Conservation (phyloP, 1,284 basidiomycete species). For the Pisolithus thermaeus region DNA sequence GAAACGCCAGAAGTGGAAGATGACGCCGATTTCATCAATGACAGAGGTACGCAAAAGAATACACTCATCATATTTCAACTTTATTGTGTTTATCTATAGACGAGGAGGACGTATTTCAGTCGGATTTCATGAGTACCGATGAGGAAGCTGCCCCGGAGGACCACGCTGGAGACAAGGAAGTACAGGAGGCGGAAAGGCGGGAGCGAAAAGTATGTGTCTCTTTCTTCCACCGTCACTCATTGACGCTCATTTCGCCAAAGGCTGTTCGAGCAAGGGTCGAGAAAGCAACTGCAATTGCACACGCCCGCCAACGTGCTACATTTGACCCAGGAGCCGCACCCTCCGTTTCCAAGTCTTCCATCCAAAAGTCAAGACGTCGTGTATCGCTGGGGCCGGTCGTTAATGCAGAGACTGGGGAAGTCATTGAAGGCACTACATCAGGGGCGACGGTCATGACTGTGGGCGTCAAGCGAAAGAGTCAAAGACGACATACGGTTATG, state of each 20-base stretch:
- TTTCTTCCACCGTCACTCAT: not conserved
- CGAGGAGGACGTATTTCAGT: conserved; percentile 73
- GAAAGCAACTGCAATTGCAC: conserved; percentile 57
- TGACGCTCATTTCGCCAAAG: conserved; percentile 28
- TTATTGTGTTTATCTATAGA: conserved; percentile 35
- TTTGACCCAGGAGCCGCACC: conserved; percentile 48
- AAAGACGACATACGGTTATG: conserved; percentile 57
- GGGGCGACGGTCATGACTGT: not conserved
- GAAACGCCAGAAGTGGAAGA: conserved; percentile 60
- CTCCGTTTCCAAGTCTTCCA: conserved; percentile 17
- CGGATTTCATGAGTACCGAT: conserved; percentile 79
- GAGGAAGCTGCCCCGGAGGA: conserved; percentile 58
- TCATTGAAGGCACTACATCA: conserved; percentile 30
- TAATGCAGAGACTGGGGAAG: conserved; percentile 54
- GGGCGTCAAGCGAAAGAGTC: conserved; percentile 52
- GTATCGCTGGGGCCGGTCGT: conserved; percentile 49
- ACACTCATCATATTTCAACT: too few species aligned
- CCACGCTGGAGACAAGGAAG: conserved; percentile 50
- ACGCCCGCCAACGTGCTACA: conserved; percentile 55
- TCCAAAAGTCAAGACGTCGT: conserved; percentile 40
- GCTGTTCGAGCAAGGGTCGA: conserved; percentile 49
- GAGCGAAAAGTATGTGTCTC: conserved; percentile 44
- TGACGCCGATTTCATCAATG: conserved; percentile 63
- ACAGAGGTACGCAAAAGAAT: conserved; percentile 39
- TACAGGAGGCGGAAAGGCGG: conserved; percentile 56